These are phyloP conservation scores for Kitagawia praeruptora DNA, from an alignment of 129 eudicot genomes.

Conservation along the genomic window DNA sequence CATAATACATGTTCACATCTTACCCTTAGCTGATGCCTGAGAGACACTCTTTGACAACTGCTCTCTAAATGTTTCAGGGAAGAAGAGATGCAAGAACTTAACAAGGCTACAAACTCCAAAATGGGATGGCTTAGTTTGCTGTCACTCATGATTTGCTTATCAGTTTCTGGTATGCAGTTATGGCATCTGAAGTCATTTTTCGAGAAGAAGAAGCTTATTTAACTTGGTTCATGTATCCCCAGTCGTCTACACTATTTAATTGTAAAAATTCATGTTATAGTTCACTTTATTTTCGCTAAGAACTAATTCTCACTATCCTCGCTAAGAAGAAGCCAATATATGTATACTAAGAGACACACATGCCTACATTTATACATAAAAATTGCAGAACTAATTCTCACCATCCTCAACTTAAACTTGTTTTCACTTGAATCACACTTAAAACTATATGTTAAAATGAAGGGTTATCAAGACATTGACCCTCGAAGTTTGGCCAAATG, in stretches of 20 bases:
- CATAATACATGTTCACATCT: background rate
- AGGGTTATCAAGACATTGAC: too few relatives aligned
- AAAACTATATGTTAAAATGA: too few relatives aligned
- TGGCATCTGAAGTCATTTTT: conserved; percentile 86
- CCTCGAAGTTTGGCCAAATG: too few relatives aligned
- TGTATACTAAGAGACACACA: too few relatives aligned
- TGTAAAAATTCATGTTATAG: background rate
- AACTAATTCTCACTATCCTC: too few relatives aligned
- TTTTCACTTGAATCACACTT: too few relatives aligned
- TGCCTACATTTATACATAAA: too few relatives aligned
- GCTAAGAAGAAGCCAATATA: too few relatives aligned
- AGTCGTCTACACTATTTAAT: conserved; percentile 11
- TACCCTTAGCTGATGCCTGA: background rate
- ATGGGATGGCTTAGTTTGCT: conserved; percentile 79
- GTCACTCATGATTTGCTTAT: conserved; percentile 54
- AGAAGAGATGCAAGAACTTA: conserved; percentile 81
- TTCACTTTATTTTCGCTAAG: background rate
- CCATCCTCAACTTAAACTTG: too few relatives aligned
- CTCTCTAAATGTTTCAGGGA: conserved; percentile 45
- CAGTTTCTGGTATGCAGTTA: conserved; percentile 72
- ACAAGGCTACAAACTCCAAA: conserved; percentile 62
- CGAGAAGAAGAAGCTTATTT: conserved; percentile 89
- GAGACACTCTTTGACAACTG: background rate
- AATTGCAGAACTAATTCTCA: too few relatives aligned
- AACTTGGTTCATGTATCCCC: background rate